These are phyloP conservation scores for Candida sp. DNA, from an alignment of 1,139 yeast genomes.

Conservation along the genomic window DNA sequence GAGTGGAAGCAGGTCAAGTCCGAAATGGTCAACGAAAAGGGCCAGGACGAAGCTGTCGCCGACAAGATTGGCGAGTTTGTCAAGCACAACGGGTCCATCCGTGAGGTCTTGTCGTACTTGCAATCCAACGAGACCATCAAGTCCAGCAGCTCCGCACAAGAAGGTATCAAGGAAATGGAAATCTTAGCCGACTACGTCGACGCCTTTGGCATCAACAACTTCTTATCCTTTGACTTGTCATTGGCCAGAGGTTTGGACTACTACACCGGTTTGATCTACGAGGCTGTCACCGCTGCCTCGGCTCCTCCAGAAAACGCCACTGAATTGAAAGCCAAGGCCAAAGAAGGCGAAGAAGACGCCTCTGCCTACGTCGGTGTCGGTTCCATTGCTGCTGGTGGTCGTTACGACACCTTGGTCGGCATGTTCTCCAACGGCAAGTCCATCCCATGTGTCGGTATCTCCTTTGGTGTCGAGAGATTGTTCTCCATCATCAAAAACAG, in stretches of 20 bases:
- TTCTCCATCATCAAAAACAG: conserved; percentile 89
- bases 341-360: conserved; percentile 79
- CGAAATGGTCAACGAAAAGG: conserved; percentile 92
- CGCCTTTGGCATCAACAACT: conserved; percentile 71
- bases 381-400: conserved; percentile 98
- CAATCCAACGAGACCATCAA: conserved; percentile 59
- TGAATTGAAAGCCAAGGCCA: conserved; percentile 61
- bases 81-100: conserved; percentile 75
- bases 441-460: conserved; percentile 96
- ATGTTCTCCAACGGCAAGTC: conserved; percentile 95
- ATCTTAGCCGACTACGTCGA: conserved; percentile 76
- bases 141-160: conserved; percentile 70
- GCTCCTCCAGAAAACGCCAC: conserved; percentile 89
- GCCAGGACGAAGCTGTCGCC: conserved; percentile 89
- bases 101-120: conserved; percentile 66
- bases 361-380: conserved; percentile 98
- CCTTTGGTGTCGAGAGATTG: conserved; percentile 95
- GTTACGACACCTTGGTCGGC: conserved; percentile 95
- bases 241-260: conserved; percentile 97
- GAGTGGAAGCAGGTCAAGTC: conserved; percentile 95
- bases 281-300: conserved; percentile 92
- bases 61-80: conserved; percentile 93
- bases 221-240: conserved; percentile 86
- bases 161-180: conserved; percentile 83
- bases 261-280: conserved; percentile 96